Conservation (phyloP, 371 early-diverging fungal species). For the Funneliformis caledonium region DNA sequence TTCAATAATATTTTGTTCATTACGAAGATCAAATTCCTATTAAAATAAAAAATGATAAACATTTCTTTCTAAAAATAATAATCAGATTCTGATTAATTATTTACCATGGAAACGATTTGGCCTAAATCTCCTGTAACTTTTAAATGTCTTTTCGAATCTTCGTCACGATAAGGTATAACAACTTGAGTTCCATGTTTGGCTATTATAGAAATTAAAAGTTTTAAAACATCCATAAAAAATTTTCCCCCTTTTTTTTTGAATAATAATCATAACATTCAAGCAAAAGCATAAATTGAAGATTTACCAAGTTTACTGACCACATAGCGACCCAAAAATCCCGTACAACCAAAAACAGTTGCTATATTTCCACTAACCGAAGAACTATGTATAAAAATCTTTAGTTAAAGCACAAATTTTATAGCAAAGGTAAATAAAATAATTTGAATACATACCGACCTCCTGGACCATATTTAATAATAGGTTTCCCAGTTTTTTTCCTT, state of each 20-base stretch:
- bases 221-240: neutral
- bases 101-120: constrained; percentile 85
- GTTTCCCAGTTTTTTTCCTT: constrained; percentile 66
- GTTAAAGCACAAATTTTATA: neutral
- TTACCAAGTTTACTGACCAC: constrained; percentile 88
- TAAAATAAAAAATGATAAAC: neutral
- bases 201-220: constrained; percentile 25
- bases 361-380: constrained; percentile 83
- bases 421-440: neutral
- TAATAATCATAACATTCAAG: neutral
- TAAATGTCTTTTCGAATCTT: constrained; percentile 85
- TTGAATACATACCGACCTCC: constrained; percentile 62
- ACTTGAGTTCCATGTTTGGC: constrained; percentile 87
- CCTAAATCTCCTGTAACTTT: constrained; percentile 95
- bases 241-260: neutral
- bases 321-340: constrained; percentile 95
- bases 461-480: constrained; percentile 64
- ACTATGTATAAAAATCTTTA: constrained; percentile 41
- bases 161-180: constrained; percentile 90
- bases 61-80: constrained; percentile 8
- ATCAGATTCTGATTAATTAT: neutral
- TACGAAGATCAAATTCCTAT: constrained; percentile 87
- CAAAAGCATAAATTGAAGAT: neutral
- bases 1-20: constrained; percentile 81
- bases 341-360: constrained; percentile 95